A percentile compares a stretch with the other conserved stretches of the same genome.
These are phyloP conservation scores for Biscogniauxia marginata DNA, from an alignment of 2,329 filamentous ascomycete species.

Conservation along the genomic window DNA sequence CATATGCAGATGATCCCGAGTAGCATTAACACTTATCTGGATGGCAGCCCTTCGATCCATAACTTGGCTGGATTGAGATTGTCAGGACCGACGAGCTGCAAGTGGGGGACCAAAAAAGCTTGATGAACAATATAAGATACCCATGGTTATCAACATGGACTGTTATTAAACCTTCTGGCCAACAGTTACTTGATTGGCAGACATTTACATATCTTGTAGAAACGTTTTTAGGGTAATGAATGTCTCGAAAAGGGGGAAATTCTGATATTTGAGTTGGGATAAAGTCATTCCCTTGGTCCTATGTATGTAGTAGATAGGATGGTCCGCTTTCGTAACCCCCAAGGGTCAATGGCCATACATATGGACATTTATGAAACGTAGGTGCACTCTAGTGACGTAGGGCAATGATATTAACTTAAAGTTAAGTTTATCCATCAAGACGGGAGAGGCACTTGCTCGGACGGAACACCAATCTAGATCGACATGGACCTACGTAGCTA, in stretches of 20 bases:
- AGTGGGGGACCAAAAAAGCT: neutral
- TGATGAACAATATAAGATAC: neutral
- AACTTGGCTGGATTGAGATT: neutral
- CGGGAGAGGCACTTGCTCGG: neutral
- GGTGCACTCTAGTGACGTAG: neutral
- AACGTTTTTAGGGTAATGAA: too few species aligned
- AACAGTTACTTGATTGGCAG: neutral
- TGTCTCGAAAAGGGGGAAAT: too few species aligned
- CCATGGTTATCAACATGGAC: neutral
- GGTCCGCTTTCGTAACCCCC: too few species aligned
- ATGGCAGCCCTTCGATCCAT: neutral
- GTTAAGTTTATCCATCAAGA: neutral
- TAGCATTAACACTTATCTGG: conserved; percentile 21
- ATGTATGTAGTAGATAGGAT: too few species aligned
- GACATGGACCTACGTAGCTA: neutral
- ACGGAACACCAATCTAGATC: neutral
- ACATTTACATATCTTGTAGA: too few species aligned
- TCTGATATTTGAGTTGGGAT: too few species aligned
- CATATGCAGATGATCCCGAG: conserved; percentile 42
- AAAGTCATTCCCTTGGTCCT: too few species aligned
- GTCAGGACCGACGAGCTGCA: neutral
- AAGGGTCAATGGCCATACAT: neutral
- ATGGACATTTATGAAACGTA: neutral
- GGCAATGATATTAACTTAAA: neutral
- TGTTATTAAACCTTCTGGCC: neutral